Evolutionary conservation across 768 basidiomycete species (phyloP).

Genomic region (Boletus edulis): DNA sequence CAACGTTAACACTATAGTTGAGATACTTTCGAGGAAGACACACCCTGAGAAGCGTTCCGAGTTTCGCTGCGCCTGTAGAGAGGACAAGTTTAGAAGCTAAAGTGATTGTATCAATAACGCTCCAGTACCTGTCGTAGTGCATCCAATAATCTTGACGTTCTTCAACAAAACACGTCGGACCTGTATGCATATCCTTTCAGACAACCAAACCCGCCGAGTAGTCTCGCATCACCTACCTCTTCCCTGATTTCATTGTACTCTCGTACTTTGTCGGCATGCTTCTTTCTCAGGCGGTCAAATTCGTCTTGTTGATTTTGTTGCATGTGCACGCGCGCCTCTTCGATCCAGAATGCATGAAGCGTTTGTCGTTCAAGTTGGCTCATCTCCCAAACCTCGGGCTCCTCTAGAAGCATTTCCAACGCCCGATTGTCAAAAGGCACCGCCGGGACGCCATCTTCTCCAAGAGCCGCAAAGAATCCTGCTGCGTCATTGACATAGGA

Average conservation of each 20-base stretch:
- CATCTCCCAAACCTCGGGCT: conserved; percentile 51
- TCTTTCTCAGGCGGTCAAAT: conserved; percentile 41
- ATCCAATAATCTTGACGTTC: conserved; percentile 63
- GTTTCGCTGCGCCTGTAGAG: conserved; percentile 61
- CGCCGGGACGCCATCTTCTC: conserved; percentile 34
- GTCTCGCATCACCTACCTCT: conserved; percentile 41
- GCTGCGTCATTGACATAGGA: conserved; percentile 25
- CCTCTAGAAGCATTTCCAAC: conserved; percentile 36
- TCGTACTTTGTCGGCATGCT: conserved; percentile 39
- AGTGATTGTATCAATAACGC: not conserved
- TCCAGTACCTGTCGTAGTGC: conserved; percentile 68
- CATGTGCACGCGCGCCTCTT: conserved; percentile 34
- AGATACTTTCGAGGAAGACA: not conserved
- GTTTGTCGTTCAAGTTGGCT: conserved; percentile 45
- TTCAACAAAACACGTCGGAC: conserved; percentile 52
- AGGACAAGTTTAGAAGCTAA: not conserved
- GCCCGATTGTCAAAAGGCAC: conserved; percentile 38
- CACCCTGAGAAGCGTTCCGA: conserved; percentile 56
- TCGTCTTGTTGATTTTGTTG: conserved; percentile 34
- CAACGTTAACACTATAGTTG: not conserved
- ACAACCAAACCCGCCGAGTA: not conserved
- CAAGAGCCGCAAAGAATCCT: conserved; percentile 40
- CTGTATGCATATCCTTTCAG: conserved; percentile 32
- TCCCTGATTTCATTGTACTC: conserved; percentile 43
- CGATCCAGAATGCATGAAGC: conserved; percentile 48